phyloP scores from a whole-genome alignment of 2,329 filamentous ascomycete species.

The Fusarium denticulatum region DNA sequence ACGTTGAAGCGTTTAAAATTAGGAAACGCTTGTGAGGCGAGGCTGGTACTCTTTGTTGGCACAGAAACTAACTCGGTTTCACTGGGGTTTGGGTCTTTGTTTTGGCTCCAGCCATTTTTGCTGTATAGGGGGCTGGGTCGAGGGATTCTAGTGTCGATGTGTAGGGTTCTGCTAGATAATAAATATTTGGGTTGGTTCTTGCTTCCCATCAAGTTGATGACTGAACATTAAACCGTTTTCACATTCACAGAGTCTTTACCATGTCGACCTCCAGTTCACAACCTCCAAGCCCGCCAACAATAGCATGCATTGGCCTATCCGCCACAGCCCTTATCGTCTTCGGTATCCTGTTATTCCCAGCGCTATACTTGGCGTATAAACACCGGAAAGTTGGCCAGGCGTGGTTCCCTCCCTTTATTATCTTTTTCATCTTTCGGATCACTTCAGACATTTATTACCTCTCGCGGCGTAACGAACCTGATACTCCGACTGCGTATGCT shows the following conservation, averaged over 20 bases:
- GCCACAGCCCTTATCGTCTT: background rate
- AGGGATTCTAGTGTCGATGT: fast-evolving
- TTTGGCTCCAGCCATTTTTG: background rate
- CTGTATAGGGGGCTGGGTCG: background rate
- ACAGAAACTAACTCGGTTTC: background rate
- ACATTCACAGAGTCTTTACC: background rate
- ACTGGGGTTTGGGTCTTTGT: background rate
- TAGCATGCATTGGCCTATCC: background rate
- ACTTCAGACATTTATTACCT: background rate
- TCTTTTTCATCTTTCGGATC: background rate
- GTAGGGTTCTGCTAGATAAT: background rate
- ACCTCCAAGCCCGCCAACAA: background rate
- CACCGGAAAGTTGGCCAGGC: background rate
- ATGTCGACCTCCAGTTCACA: background rate
- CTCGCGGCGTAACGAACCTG: background rate
- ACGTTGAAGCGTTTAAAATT: background rate
- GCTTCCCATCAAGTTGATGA: background rate
- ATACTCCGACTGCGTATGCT: background rate
- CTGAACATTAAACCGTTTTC: background rate
- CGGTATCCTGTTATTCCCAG: background rate
- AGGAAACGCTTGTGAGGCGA: background rate
- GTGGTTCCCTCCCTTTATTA: fast-evolving
- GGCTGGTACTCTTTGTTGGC: background rate
- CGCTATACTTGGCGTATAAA: background rate
- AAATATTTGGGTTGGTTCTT: background rate